Base-by-base conservation (phyloP, 192 early-diverging fungal genomes). In the Funneliformis geosporum region DNA sequence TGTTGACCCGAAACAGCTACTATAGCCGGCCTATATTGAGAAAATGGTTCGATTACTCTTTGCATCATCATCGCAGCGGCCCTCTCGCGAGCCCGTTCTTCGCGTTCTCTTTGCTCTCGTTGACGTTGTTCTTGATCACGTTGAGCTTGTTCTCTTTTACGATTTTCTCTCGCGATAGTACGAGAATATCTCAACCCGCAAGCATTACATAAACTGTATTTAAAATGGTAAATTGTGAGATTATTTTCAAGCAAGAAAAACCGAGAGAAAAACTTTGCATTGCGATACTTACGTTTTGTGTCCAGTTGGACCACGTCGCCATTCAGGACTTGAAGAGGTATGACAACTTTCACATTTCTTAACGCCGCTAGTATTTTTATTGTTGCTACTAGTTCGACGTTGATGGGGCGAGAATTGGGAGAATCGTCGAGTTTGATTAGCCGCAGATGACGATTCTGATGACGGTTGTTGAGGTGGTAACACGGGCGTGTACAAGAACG, bases 251-350 rank as follows among this genome's bases (percentile, higher is more conserved):
- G 65, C 21, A 25, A 5, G 7, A 12, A 27, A 47, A 33, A 33
- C 33, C 33, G 33, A 33, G 10, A 12, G 28, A 2, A 10, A 27
- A 69, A 38, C 16, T 12, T 65, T 39, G 33, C 33, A 2, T 33
- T 33, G 33, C 16, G 69, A 70, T 11, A 80, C 81, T 78, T 85
- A 85, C 84, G 85, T 88, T 66, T 88, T 88, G 60, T 86, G 86
- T 6, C 89, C 89, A n/a, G 84, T 85, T 46, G 86, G 89, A 25
- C 89, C 89, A 46, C 83, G 80, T 61, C 89, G 78, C 89, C 89
- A 90, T 79, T 88, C 89, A 12, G 88, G 87, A 42, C 85, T 82
- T 61, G 84, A 82, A 42, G 80, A 86, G 4, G 88, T 89, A 40
- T 85, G 84, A 82, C 88, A 89, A 42, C 83, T 84, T 61, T 86